A percentile compares a stretch with the other conserved stretches of the same genome.
Evolutionary conservation across 2,329 filamentous ascomycete genomes (phyloP).

Genomic region (Aspergillus fructus): DNA sequence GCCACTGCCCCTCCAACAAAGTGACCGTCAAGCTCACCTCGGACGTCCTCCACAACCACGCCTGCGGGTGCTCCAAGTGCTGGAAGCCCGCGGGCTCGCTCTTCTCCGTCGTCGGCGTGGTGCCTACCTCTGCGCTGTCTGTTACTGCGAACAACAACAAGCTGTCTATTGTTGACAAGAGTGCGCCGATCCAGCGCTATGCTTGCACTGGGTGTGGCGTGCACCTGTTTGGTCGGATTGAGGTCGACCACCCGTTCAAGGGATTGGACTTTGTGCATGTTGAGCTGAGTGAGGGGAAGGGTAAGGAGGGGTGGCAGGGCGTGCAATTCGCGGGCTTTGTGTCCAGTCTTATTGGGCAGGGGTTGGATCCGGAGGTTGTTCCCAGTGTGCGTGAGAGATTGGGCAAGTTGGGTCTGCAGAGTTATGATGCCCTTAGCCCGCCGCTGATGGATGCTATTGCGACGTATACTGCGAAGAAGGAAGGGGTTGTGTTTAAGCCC

Average conservation of each 20-base stretch:
- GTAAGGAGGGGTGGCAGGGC: conserved; percentile 67
- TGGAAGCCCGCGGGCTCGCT: conserved; percentile 66
- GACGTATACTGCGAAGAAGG: conserved; percentile 55
- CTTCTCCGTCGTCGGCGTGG: conserved; percentile 64
- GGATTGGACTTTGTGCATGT: conserved; percentile 69
- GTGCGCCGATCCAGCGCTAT: conserved; percentile 60
- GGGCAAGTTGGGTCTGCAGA: conserved; percentile 55
- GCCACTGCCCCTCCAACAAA: conserved; percentile 57
- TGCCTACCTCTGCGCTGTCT: conserved; percentile 54
- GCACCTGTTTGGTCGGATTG: conserved; percentile 65
- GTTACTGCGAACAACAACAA: conserved; percentile 61
- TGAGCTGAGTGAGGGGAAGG: conserved; percentile 63
- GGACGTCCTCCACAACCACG: conserved; percentile 68
- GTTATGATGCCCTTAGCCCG: conserved; percentile 64
- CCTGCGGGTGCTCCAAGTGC: conserved; percentile 70
- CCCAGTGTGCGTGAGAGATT: conserved; percentile 56
- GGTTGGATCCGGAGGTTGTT: conserved; percentile 57
- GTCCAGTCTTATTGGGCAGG: conserved; percentile 66
- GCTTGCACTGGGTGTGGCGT: conserved; percentile 62
- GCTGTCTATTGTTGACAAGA: conserved; percentile 55
- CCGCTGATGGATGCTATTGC: conserved; percentile 63
- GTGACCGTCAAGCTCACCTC: conserved; percentile 59
- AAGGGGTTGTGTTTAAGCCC: conserved; percentile 22
- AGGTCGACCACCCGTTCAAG: conserved; percentile 64
- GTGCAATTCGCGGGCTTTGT: conserved; percentile 70